Evolutionary conservation across 2,329 filamentous ascomycete species (phyloP).

Genomic region (Aureobasidium sp.): DNA sequence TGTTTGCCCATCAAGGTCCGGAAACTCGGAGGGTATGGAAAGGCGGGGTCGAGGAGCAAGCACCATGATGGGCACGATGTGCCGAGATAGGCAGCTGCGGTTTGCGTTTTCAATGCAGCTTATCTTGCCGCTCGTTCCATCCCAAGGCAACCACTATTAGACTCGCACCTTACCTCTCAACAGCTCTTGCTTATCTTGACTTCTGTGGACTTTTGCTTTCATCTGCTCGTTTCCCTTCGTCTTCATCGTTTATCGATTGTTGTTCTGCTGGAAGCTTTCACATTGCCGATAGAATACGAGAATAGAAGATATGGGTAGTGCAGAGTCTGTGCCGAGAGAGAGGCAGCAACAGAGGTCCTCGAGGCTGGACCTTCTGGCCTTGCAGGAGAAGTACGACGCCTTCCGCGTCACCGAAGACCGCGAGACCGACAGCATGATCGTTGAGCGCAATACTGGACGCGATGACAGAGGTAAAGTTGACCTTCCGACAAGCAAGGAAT

Average conservation of each 20-base stretch:
- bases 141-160: not conserved
- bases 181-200: too few species aligned
- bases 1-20: not conserved
- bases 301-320: not conserved
- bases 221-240: not conserved
- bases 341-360: not conserved
- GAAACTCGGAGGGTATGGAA: not conserved
- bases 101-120: not conserved
- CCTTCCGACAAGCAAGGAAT: not conserved
- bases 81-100: conserved; percentile 7
- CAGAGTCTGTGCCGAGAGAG: conserved; percentile 8
- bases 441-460: not conserved
- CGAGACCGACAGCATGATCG: conserved; percentile 12
- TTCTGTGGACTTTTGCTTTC: not conserved
- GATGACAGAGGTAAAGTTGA: not conserved
- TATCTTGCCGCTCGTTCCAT: not conserved
- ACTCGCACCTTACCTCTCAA: not conserved
- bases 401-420: conserved; percentile 21
- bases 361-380: not conserved
- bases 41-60: not conserved
- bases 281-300: too few species aligned
- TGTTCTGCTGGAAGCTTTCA: not conserved
- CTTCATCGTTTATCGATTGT: not conserved
- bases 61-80: not conserved
- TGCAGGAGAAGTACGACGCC: conserved; percentile 26